Evolutionary conservation across 164 flowering plant species (phyloP).

Genomic region (Akebia trifoliata): DNA sequence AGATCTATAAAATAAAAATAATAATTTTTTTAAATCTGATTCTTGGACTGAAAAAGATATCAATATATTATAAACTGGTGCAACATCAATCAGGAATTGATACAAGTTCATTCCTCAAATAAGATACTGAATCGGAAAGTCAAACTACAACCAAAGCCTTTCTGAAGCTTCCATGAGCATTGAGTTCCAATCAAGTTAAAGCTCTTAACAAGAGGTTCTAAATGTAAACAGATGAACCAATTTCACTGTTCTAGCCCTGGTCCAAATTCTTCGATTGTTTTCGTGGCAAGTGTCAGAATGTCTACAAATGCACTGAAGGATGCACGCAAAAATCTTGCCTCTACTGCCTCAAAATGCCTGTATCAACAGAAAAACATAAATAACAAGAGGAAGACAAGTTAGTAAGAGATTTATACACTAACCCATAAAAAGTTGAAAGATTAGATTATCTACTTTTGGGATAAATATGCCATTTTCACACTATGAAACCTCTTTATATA

Average conservation of each 20-base stretch:
- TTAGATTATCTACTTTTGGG: too few species aligned
- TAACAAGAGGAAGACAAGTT: too few species aligned
- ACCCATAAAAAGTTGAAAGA: too few species aligned
- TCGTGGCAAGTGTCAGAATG: conserved; percentile 74
- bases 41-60: too few species aligned
- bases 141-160: background rate
- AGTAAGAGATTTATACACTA: too few species aligned
- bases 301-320: conserved; percentile 87
- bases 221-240: background rate
- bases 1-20: too few species aligned
- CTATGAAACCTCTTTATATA: too few species aligned
- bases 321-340: conserved; percentile 91
- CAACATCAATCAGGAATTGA: background rate
- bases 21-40: too few species aligned
- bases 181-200: background rate
- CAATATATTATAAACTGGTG: background rate
- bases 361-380: conserved; percentile 8
- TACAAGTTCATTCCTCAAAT: background rate
- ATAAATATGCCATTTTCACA: too few species aligned
- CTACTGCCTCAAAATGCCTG: conserved; percentile 89
- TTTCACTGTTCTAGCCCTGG: conserved; percentile 24
- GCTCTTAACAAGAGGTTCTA: background rate
- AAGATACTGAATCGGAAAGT: background rate
- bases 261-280: conserved; percentile 75
- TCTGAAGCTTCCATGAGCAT: background rate